phyloP scores from a whole-genome alignment of 495 filamentous ascomycete species.

The Aspergillus ellipticus region DNA sequence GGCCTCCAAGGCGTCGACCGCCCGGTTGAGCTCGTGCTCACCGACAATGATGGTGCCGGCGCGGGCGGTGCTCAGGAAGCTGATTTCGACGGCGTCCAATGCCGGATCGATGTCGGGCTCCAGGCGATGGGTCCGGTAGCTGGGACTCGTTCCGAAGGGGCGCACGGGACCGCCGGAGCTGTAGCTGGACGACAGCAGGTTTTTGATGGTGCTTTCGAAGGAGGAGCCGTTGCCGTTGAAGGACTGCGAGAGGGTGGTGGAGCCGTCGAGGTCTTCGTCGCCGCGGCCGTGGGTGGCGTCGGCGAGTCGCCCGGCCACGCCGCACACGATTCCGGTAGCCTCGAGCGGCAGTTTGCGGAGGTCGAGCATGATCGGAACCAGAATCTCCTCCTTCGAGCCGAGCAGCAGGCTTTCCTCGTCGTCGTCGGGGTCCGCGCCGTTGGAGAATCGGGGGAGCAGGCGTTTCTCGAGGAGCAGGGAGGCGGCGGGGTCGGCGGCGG shows the following conservation, averaged over 20 bases:
- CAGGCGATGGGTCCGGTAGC: conserved; percentile 27
- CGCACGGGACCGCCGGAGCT: conserved; percentile 9
- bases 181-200: conserved; percentile 14
- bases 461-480: conserved; percentile 76
- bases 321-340: conserved; percentile 90
- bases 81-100: conserved; percentile 72
- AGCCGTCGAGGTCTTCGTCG: conserved; percentile 12
- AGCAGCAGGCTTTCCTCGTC: conserved; percentile 55
- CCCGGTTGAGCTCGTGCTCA: conserved; percentile 64
- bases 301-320: conserved; percentile 77
- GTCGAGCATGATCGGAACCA: conserved; percentile 89
- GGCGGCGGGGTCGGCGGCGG: conserved; percentile 73
- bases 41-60: conserved; percentile 88
- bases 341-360: conserved; percentile 77
- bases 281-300: conserved; percentile 38
- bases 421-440: conserved; percentile 41
- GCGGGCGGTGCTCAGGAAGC: conserved; percentile 82
- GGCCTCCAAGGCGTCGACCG: conserved; percentile 64
- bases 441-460: conserved; percentile 53
- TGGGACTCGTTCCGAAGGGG: conserved; percentile 10
- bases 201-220: conserved; percentile 15
- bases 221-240: conserved; percentile 7
- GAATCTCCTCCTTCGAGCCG: conserved; percentile 72
- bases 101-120: conserved; percentile 41
- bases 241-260: conserved; percentile 11